Base-by-base conservation (phyloP, 2,329 filamentous ascomycete species). In the Ramichloridium luteum region DNA sequence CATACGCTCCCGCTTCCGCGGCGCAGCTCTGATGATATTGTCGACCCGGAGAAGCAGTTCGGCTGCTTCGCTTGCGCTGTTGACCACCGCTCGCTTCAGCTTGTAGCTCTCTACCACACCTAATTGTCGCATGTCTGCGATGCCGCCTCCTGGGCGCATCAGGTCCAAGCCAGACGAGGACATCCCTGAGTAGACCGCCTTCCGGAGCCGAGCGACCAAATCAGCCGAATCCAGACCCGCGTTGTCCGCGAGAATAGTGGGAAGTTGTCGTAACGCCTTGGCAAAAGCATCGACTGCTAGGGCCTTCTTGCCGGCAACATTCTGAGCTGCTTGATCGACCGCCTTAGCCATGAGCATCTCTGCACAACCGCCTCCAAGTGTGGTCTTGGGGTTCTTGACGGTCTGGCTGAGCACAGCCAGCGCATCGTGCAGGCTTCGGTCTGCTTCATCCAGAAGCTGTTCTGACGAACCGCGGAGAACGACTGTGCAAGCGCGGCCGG, bases 301-400 rank as follows among this genome's bases (percentile, higher is more conserved):
- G 48, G 93, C 86, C 61, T 90, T 88, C 76, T 98, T 98, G 57
- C 90, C 90, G 46, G 90, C 85, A 5, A 93, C 81, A 50, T 93
- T 88, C 40, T 92, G 86, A 13, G 86, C 86, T 4, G 84, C 84
- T 39, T 80, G 81, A 55, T 94, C 88, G 13, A 98, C 90, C 5
- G 90, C 90, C 69, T 94, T 93, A 43, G 88, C 83, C 90, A 98
- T 98, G 47, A 93, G 66, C 88, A 96, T 96, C 72, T 98, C 90
- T 4, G 88, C 86, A 54, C 85, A 96, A 16, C 90, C 90, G 53
- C 90, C 90, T 32, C 90, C 90, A 3, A 98, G 75, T 0, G 90
- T 96, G 25, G 86, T 92, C 56, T 83, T 77, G 31, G 90, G 90
- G 61, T 94, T 86, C 58, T 80, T 82, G 49, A 98, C 82, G 2